A percentile compares a stretch with the other conserved stretches of the same genome.
Evolutionary conservation across 2,329 filamentous ascomycete genomes (phyloP).

Genomic region (Emericellopsis atlantica): DNA sequence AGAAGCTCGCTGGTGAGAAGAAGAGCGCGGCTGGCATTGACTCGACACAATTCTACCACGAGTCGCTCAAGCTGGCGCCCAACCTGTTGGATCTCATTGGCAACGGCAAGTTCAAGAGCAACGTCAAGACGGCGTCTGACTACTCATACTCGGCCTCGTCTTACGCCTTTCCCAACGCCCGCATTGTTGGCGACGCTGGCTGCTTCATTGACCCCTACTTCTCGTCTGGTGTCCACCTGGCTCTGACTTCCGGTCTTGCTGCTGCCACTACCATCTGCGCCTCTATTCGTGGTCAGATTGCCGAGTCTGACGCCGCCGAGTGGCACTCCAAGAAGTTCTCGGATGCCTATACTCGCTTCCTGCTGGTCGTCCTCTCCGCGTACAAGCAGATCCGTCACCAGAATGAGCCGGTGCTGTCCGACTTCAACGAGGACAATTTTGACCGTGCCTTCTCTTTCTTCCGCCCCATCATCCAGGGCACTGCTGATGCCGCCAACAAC

Average conservation of each 20-base stretch:
- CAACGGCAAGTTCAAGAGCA: background rate
- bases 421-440: background rate
- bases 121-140: background rate
- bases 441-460: background rate
- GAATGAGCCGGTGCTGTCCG: background rate
- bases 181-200: background rate
- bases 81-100: background rate
- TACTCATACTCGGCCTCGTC: background rate
- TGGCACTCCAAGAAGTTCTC: background rate
- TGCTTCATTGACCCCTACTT: background rate
- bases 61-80: background rate
- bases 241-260: background rate
- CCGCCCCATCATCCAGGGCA: background rate
- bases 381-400: background rate
- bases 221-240: background rate
- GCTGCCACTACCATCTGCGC: background rate
- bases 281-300: background rate
- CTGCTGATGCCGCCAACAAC: background rate
- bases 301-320: background rate
- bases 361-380: background rate
- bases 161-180: background rate
- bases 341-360: background rate
- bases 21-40: background rate
- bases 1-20: background rate
- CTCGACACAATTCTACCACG: background rate